These are phyloP conservation scores for Neoscytalidium dimidiatum DNA, from an alignment of 2,329 filamentous ascomycete genomes.

Conservation along the genomic window DNA sequence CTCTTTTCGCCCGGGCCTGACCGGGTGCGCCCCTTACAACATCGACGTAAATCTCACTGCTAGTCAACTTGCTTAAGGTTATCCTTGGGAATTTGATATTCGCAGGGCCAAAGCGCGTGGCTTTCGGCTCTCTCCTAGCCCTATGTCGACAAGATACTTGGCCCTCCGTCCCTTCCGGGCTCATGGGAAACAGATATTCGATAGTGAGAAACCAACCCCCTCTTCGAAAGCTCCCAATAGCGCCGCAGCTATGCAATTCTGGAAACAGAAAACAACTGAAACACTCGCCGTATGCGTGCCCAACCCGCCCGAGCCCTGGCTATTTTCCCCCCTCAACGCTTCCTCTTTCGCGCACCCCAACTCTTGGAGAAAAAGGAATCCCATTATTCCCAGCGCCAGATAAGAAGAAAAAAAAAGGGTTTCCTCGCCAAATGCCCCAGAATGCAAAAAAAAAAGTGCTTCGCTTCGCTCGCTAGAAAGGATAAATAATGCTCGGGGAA, in stretches of 20 bases:
- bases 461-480: constrained; percentile 13
- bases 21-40: neutral
- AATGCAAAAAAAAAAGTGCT: constrained; percentile 10
- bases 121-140: constrained; percentile 5
- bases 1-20: neutral
- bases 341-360: neutral
- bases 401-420: too few relatives aligned
- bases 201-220: constrained; percentile 1
- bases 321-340: neutral
- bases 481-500: neutral
- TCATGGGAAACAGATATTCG: neutral
- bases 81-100: constrained; percentile 12
- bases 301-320: neutral
- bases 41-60: neutral
- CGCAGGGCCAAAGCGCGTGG: neutral
- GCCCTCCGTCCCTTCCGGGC: neutral
- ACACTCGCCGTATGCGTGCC: constrained; percentile 8
- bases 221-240: neutral
- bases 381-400: constrained; percentile 4
- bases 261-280: constrained; percentile 8
- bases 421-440: constrained; percentile 1
- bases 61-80: neutral
- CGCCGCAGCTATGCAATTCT: constrained; percentile 18
- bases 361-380: neutral
- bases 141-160: constrained; percentile 5